Evolutionary conservation across 169 alveolate species (phyloP).

Genomic region (Perkinsus marinus): DNA sequence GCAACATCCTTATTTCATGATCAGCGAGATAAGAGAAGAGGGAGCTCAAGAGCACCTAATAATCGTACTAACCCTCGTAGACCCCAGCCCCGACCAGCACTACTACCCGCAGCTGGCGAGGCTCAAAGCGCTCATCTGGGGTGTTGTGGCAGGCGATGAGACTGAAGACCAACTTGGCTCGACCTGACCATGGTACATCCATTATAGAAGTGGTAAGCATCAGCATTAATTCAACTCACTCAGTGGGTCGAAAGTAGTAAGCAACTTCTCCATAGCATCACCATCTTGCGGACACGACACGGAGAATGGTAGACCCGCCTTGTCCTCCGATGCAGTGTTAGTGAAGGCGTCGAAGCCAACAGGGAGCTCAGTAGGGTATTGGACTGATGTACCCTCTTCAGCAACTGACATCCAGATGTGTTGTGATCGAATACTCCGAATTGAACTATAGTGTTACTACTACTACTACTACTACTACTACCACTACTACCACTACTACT

Average conservation of each 20-base stretch:
- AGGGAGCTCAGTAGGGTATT: not conserved
- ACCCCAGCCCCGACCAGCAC: not conserved
- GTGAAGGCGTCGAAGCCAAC: not conserved
- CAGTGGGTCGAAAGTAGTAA: not conserved
- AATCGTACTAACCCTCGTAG: not conserved
- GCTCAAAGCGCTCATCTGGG: not conserved
- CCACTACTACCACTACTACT: not conserved
- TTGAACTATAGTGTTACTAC: no score
- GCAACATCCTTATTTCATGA: not conserved
- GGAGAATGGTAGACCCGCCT: not conserved
- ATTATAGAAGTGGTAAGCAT: not conserved
- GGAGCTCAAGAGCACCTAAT: not conserved
- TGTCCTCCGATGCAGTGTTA: not conserved
- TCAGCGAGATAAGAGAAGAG: not conserved
- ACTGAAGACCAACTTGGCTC: not conserved
- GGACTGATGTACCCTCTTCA: not conserved
- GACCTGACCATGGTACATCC: not conserved
- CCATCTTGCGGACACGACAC: not conserved
- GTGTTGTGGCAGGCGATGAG: not conserved
- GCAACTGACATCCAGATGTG: not conserved
- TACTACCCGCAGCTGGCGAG: not conserved
- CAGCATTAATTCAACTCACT: not conserved
- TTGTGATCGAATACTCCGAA: not conserved
- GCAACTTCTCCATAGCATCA: not conserved
- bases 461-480: not conserved